These are phyloP conservation scores for Alternaria ethzedia DNA, from an alignment of 2,329 filamentous ascomycete species.

Conservation along the genomic window DNA sequence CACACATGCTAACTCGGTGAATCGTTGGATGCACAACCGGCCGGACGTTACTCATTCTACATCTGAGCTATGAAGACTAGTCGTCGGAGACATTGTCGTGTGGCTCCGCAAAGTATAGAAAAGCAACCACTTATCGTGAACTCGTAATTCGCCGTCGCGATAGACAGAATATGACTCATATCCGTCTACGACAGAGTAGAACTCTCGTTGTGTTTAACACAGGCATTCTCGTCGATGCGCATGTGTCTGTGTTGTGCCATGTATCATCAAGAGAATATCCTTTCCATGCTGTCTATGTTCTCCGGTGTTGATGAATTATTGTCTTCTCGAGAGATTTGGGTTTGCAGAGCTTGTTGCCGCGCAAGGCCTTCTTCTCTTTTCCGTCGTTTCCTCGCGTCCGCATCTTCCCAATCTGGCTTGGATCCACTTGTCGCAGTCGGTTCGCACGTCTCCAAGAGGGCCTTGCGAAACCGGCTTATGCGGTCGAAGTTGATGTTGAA, in stretches of 20 bases:
- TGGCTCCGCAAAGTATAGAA: neutral
- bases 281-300: neutral
- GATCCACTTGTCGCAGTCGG: neutral
- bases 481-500: slow-evolving; percentile 73
- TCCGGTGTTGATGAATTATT: neutral
- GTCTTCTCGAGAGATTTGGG: neutral
- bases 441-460: slow-evolving; percentile 51
- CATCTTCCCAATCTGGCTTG: slow-evolving; percentile 50
- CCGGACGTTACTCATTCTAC: neutral
- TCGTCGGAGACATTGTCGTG: neutral
- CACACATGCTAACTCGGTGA: slow-evolving; percentile 12
- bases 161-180: neutral
- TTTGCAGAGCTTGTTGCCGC: slow-evolving; percentile 52
- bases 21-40: neutral
- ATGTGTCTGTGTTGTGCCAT: neutral
- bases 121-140: neutral
- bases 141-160: neutral
- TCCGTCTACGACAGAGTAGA: neutral
- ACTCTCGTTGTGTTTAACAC: neutral
- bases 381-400: slow-evolving; percentile 45
- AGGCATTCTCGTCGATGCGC: neutral
- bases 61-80: neutral
- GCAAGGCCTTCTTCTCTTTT: slow-evolving; percentile 57
- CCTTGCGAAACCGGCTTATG: slow-evolving; percentile 67
- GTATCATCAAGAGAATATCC: slow-evolving; percentile 2